Percentiles rank a stretch among this genome's conserved stretches.
Evolutionary conservation across 352 stramenopile genomes (phyloP).

Genomic region (Blastocystis sp.): DNA sequence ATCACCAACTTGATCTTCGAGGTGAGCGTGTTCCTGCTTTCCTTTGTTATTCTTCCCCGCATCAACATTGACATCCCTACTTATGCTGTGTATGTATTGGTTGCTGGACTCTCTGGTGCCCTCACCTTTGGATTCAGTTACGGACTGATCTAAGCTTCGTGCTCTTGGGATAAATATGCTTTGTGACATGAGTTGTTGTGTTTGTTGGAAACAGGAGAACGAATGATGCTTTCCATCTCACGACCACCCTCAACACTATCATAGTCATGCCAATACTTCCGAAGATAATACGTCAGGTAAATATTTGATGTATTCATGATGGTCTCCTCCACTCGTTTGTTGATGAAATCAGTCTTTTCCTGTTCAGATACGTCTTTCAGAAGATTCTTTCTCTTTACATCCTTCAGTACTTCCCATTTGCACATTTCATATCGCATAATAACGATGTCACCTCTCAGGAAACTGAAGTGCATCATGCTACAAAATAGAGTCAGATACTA

Average conservation of each 20-base stretch:
- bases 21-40: background rate
- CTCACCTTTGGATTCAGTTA: constrained; percentile 3
- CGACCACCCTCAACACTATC: constrained; percentile 35
- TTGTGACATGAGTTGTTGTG: background rate
- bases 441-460: constrained; percentile 39
- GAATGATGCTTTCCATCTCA: too few species aligned
- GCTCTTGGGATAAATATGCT: constrained; percentile 29
- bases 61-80: constrained; percentile 36
- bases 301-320: background rate
- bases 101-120: background rate
- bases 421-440: constrained; percentile 49
- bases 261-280: constrained; percentile 40
- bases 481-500: constrained; percentile 18
- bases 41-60: constrained; percentile 5
- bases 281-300: constrained; percentile 16
- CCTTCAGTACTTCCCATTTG: constrained; percentile 8
- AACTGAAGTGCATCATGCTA: constrained; percentile 22
- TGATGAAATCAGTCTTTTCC: background rate
- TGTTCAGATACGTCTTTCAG: background rate
- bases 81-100: background rate
- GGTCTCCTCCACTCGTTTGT: background rate
- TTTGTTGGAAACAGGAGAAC: background rate
- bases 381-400: background rate
- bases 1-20: background rate
- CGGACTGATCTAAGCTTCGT: constrained; percentile 17